Conservation (phyloP, 352 stramenopile species). For the Pythium grandisporangium region DNA sequence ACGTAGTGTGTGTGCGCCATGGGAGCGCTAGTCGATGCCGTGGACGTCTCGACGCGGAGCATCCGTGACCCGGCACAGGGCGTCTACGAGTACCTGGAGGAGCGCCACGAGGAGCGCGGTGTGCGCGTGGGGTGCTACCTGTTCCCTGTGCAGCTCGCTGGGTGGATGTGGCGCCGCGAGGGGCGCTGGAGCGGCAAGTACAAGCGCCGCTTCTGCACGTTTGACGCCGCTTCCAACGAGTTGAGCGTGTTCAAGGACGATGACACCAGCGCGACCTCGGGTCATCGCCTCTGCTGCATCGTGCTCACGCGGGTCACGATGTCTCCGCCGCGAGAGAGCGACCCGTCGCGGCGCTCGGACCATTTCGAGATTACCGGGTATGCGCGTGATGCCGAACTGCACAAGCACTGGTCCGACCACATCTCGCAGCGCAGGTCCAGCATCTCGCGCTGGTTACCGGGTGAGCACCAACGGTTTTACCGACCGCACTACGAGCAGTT, state of each 20-base stretch:
- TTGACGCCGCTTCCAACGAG: conserved; percentile 23
- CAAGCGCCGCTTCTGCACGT: conserved; percentile 49
- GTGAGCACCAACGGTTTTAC: conserved; percentile 33
- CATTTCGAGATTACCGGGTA: conserved; percentile 18
- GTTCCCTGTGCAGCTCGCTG: conserved; percentile 25
- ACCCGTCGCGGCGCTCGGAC: conserved; percentile 1
- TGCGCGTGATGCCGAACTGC: conserved; percentile 25
- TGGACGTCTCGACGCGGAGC: conserved; percentile 23
- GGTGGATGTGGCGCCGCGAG: conserved; percentile 50
- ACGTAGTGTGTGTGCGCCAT: too few relatives aligned
- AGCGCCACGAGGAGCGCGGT: conserved; percentile 22
- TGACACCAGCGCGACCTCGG: conserved; percentile 17
- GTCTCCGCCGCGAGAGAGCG: conserved; percentile 8
- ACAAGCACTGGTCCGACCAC: conserved; percentile 31
- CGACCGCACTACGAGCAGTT: conserved; percentile 26
- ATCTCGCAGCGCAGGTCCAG: conserved; percentile 18
- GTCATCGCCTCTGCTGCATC: conserved; percentile 24
- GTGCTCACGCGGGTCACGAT: conserved; percentile 41
- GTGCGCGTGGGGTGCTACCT: conserved; percentile 8
- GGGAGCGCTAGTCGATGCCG: conserved; percentile 4
- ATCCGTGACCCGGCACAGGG: conserved; percentile 39
- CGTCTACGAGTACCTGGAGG: conserved; percentile 56
- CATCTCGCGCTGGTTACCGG: conserved; percentile 13
- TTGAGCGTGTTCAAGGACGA: conserved; percentile 39
- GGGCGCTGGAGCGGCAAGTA: conserved; percentile 27